phyloP scores from a whole-genome alignment of 306 rosid genomes.

The Pachyrhizus erosus region DNA sequence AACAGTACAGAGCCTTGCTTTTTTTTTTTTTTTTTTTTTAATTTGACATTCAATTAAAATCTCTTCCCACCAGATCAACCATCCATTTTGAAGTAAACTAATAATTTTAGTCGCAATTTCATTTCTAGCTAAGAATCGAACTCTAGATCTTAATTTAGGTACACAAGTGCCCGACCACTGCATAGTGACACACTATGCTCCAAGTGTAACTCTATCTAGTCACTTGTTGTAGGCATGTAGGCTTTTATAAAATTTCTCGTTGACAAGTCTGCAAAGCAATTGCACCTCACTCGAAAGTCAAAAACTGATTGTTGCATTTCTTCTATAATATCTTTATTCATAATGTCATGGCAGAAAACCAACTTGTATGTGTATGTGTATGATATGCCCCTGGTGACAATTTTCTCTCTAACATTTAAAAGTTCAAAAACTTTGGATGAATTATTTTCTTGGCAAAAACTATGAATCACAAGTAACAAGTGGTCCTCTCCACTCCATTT shows the following conservation, averaged over 20 bases:
- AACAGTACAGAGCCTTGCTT: neutral
- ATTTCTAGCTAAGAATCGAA: no score
- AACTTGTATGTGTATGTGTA: neutral
- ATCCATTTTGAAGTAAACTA: no score
- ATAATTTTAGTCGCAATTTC: no score
- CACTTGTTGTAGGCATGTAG: neutral
- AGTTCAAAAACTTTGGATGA: constrained; percentile 50
- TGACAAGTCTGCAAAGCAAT: constrained; percentile 5
- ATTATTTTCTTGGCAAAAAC: constrained; percentile 50
- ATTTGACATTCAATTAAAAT: no score
- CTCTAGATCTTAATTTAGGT: no score
- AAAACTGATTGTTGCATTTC: constrained; percentile 6
- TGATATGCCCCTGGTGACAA: constrained; percentile 37
- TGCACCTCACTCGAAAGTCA: constrained; percentile 28
- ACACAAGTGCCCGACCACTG: no score
- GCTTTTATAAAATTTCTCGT: neutral
- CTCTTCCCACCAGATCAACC: no score
- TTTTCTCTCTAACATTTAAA: constrained; percentile 47
- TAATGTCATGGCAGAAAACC: neutral
- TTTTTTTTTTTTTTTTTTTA: no score
- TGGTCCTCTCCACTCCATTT: constrained; percentile 42
- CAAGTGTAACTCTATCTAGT: neutral
- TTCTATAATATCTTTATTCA: constrained; percentile 7
- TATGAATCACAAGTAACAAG: constrained; percentile 20
- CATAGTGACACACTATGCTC: neutral